phyloP scores from a whole-genome alignment of 495 filamentous ascomycete genomes.

The Clavariopsis aquatica region DNA sequence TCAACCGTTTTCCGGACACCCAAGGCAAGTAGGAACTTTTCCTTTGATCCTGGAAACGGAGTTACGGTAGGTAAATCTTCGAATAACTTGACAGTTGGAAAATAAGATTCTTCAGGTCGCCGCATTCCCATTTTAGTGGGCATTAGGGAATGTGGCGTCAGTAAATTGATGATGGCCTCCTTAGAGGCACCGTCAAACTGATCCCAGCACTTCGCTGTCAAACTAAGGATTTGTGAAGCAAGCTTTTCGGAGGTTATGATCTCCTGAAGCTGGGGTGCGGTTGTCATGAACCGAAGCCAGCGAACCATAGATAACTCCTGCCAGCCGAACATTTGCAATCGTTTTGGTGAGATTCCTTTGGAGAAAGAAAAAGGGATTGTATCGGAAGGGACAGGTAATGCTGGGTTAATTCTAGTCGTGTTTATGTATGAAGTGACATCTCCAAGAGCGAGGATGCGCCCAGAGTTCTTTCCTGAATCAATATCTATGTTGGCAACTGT shows the following conservation, averaged over 20 bases:
- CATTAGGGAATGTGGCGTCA: slow-evolving; percentile 72
- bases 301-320: slow-evolving; percentile 74
- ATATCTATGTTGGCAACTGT: slow-evolving; percentile 77
- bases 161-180: slow-evolving; percentile 59
- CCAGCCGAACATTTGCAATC: slow-evolving; percentile 82
- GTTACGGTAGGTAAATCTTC: slow-evolving; percentile 82
- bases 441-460: slow-evolving; percentile 72
- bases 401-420: slow-evolving; percentile 70
- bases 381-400: slow-evolving; percentile 78
- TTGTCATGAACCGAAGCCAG: slow-evolving; percentile 79
- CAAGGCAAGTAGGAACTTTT: slow-evolving; percentile 78
- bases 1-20: slow-evolving; percentile 90
- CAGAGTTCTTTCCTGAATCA: slow-evolving; percentile 51
- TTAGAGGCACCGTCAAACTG: slow-evolving; percentile 64
- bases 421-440: slow-evolving; percentile 73
- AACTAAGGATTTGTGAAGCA: slow-evolving; percentile 71
- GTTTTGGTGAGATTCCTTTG: slow-evolving; percentile 56
- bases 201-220: slow-evolving; percentile 89
- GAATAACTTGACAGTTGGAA: slow-evolving; percentile 88
- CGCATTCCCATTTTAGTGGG: slow-evolving; percentile 92
- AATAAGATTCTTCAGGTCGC: slow-evolving; percentile 83
- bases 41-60: slow-evolving; percentile 74
- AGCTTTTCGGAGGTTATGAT: slow-evolving; percentile 73
- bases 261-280: slow-evolving; percentile 56
- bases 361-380: slow-evolving; percentile 83